Percentiles rank a stretch among this genome's conserved stretches.
Evolutionary conservation across 805 yeast species (phyloP).

Genomic region (Teunomyces panamensis): DNA sequence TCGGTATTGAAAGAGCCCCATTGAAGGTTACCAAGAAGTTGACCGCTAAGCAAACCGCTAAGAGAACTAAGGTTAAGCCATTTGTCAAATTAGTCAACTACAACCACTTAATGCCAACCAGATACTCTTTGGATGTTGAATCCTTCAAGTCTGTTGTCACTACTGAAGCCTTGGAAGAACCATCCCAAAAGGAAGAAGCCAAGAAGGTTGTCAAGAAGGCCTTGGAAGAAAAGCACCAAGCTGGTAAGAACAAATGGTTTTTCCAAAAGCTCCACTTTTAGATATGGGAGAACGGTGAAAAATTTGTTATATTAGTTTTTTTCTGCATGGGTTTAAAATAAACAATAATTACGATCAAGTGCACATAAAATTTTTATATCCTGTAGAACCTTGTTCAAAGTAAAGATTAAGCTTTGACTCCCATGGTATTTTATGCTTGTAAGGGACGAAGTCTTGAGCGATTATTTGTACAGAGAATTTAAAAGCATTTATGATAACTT

Average conservation of each 20-base stretch:
- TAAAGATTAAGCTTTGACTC: too few species aligned
- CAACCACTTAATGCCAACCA: slow-evolving; percentile 99
- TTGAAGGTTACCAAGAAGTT: slow-evolving; percentile 91
- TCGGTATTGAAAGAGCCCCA: slow-evolving; percentile 99
- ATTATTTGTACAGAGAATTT: too few species aligned
- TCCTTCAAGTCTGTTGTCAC: slow-evolving; percentile 87
- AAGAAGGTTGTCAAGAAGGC: slow-evolving; percentile 98
- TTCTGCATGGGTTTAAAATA: slow-evolving; percentile 26
- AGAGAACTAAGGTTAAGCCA: slow-evolving; percentile 98
- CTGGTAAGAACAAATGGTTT: slow-evolving; percentile 99
- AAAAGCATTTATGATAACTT: too few species aligned
- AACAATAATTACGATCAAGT: slow-evolving; percentile 21
- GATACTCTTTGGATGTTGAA: slow-evolving; percentile 97
- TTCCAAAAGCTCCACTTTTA: slow-evolving; percentile 96
- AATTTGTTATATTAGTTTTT: slow-evolving; percentile 20
- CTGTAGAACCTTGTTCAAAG: background rate
- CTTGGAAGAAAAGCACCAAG: slow-evolving; percentile 98
- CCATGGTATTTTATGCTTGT: too few species aligned
- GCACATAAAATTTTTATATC: background rate
- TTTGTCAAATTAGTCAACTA: slow-evolving; percentile 98
- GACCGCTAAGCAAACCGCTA: slow-evolving; percentile 94
- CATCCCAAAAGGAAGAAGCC: slow-evolving; percentile 98
- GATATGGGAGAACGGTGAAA: slow-evolving; percentile 20
- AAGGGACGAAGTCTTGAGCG: too few species aligned
- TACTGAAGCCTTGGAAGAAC: slow-evolving; percentile 93